phyloP scores from a whole-genome alignment of 2,329 filamentous ascomycete genomes.

The Sphaceloma murrayae region DNA sequence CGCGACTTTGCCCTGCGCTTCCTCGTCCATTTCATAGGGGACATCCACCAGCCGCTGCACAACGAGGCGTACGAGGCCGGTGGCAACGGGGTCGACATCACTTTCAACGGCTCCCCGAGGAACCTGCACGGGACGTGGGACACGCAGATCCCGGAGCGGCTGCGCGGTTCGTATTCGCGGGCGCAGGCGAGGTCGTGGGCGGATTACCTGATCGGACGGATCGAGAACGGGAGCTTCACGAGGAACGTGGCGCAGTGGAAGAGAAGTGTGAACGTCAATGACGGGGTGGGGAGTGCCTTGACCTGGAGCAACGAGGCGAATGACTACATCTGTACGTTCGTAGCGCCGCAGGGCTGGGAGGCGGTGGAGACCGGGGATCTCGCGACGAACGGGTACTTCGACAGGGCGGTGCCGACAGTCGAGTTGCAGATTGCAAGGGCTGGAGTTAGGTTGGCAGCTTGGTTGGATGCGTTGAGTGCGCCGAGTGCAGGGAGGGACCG shows the following conservation, averaged over 20 bases:
- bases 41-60: conserved; percentile 64
- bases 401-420: conserved; percentile 32
- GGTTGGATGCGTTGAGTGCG: conserved; percentile 30
- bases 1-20: conserved; percentile 40
- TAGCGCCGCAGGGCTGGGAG: conserved; percentile 32
- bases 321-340: conserved; percentile 34
- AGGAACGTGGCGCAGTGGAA: conserved; percentile 30
- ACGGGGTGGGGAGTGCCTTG: conserved; percentile 31
- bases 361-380: conserved; percentile 32
- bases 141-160: conserved; percentile 36
- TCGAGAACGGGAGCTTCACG: conserved; percentile 32
- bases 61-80: conserved; percentile 39
- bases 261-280: conserved; percentile 28
- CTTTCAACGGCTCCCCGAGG: conserved; percentile 32
- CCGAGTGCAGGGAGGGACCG: neutral
- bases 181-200: conserved; percentile 33
- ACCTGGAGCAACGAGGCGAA: conserved; percentile 38
- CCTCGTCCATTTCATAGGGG: conserved; percentile 52
- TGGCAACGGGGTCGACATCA: conserved; percentile 38
- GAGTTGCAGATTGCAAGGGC: conserved; percentile 38
- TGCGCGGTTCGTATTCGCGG: conserved; percentile 32
- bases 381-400: conserved; percentile 24
- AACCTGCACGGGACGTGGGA: conserved; percentile 40
- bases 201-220: conserved; percentile 29
- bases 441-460: conserved; percentile 30